A percentile compares a stretch with the other conserved stretches of the same genome.
phyloP scores from a whole-genome alignment of 768 basidiomycete species.

The Pluteus cervinus region DNA sequence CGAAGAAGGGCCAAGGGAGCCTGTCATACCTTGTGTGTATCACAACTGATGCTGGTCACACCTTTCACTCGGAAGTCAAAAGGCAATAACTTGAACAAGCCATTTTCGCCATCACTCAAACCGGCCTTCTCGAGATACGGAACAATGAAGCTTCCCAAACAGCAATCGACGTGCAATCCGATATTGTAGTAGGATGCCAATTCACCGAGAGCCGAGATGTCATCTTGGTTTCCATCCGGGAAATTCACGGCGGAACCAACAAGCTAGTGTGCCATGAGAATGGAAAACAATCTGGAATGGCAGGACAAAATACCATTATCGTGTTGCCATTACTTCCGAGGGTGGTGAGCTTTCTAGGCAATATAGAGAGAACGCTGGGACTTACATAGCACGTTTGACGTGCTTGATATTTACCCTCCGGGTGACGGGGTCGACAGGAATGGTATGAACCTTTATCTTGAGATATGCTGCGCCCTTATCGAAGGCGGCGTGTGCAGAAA shows the following conservation, averaged over 20 bases:
- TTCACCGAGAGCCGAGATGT: conserved; percentile 71
- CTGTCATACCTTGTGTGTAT: conserved; percentile 86
- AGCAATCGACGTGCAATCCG: conserved; percentile 93
- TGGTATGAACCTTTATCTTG: conserved; percentile 80
- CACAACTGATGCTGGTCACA: conserved; percentile 93
- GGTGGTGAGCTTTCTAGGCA: conserved; percentile 2
- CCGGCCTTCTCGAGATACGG: conserved; percentile 85
- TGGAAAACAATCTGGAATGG: conserved; percentile 5
- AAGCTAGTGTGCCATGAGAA: conserved; percentile 35
- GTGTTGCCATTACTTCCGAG: conserved; percentile 72
- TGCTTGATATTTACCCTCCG: conserved; percentile 72
- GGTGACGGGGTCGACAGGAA: conserved; percentile 75
- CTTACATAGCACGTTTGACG: conserved; percentile 85
- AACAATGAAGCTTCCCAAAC: conserved; percentile 89
- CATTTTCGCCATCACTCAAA: conserved; percentile 48
- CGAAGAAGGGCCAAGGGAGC: not conserved
- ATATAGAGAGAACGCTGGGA: conserved; percentile 10
- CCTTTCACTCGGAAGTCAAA: conserved; percentile 92
- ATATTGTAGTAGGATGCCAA: conserved; percentile 72
- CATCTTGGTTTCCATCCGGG: conserved; percentile 81
- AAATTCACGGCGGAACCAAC: conserved; percentile 86
- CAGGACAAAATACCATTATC: conserved; percentile 54
- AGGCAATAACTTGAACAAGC: conserved; percentile 51
- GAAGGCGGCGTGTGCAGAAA: conserved; percentile 90
- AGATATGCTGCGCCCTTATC: conserved; percentile 90